Conservation (phyloP, 2,329 filamentous ascomycete species). For the Cercospora sojina region DNA sequence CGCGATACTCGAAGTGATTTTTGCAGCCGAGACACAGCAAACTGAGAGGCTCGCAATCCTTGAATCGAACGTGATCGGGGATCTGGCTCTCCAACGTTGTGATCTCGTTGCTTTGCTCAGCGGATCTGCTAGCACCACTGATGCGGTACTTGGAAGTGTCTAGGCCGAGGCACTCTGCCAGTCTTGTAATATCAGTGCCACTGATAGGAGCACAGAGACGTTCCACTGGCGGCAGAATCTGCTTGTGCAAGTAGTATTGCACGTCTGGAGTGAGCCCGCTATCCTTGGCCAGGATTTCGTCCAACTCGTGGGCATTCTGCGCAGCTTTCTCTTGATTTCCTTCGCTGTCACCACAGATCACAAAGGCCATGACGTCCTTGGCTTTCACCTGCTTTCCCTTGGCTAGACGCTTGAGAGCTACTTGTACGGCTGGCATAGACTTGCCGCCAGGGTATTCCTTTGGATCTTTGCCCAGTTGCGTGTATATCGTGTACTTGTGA, state of each 20-base stretch:
- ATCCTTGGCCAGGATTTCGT: slow-evolving; percentile 77
- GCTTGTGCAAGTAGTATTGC: slow-evolving; percentile 98
- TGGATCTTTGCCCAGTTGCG: slow-evolving; percentile 91
- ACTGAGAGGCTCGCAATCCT: slow-evolving; percentile 71
- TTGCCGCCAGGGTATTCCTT: slow-evolving; percentile 92
- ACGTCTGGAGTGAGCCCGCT: slow-evolving; percentile 79
- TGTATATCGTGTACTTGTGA: slow-evolving; percentile 95
- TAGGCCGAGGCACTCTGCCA: slow-evolving; percentile 90
- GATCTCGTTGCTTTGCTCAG: slow-evolving; percentile 65
- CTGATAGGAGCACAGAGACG: slow-evolving; percentile 94
- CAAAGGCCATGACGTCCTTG: slow-evolving; percentile 94
- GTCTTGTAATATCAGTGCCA: slow-evolving; percentile 83
- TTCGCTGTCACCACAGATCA: slow-evolving; percentile 72
- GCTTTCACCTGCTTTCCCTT: slow-evolving; percentile 85
- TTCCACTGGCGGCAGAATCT: slow-evolving; percentile 96
- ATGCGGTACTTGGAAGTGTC: slow-evolving; percentile 85
- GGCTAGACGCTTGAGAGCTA: slow-evolving; percentile 82
- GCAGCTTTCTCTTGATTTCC: slow-evolving; percentile 68
- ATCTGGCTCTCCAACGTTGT: slow-evolving; percentile 93
- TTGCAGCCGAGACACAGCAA: slow-evolving; percentile 83
- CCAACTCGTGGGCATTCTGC: slow-evolving; percentile 83
- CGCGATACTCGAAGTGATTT: slow-evolving; percentile 69
- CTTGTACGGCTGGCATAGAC: slow-evolving; percentile 95
- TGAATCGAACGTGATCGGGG: slow-evolving; percentile 85
- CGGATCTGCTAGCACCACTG: slow-evolving; percentile 53